Conservation (phyloP, 177 flowering plant species). For the Tripterygium wilfordii region DNA sequence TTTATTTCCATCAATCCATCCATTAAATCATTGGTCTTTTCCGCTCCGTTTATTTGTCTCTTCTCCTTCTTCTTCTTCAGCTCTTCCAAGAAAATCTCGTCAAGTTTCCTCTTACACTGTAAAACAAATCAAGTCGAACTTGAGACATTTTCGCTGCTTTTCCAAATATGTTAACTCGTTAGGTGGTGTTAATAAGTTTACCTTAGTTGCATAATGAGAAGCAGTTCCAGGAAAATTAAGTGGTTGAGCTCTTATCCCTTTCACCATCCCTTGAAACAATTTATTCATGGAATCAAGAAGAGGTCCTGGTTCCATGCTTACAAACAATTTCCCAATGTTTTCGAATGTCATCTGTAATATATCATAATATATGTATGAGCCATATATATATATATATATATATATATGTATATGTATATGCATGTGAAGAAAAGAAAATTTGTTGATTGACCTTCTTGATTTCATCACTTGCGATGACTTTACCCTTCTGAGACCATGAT, state of each 20-base stretch:
- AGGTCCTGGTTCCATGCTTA: constrained; percentile 39
- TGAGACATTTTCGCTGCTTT: too few relatives aligned
- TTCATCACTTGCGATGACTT: constrained; percentile 22
- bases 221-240: constrained; percentile 46
- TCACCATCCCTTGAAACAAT: constrained; percentile 25
- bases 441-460: constrained; percentile 24
- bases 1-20: constrained; percentile 38
- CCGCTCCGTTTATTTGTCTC: not conserved
- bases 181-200: constrained; percentile 3
- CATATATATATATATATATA: too few relatives aligned
- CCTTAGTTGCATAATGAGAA: constrained; percentile 28
- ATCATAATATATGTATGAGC: too few relatives aligned
- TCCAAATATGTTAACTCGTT: too few relatives aligned
- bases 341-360: constrained; percentile 36
- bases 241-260: constrained; percentile 39
- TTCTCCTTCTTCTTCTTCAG: constrained; percentile 36
- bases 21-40: constrained; percentile 33
- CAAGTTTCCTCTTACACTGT: constrained; percentile 40
- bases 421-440: too few relatives aligned
- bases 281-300: constrained; percentile 19
- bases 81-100: constrained; percentile 25
- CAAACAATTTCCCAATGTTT: constrained; percentile 43
- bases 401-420: too few relatives aligned
- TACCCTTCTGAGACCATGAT: constrained; percentile 21
- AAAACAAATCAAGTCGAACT: too few relatives aligned